A percentile compares a stretch with the other conserved stretches of the same genome.
Conservation (phyloP, 106 monocot species). For the Narthecium ossifragum region DNA sequence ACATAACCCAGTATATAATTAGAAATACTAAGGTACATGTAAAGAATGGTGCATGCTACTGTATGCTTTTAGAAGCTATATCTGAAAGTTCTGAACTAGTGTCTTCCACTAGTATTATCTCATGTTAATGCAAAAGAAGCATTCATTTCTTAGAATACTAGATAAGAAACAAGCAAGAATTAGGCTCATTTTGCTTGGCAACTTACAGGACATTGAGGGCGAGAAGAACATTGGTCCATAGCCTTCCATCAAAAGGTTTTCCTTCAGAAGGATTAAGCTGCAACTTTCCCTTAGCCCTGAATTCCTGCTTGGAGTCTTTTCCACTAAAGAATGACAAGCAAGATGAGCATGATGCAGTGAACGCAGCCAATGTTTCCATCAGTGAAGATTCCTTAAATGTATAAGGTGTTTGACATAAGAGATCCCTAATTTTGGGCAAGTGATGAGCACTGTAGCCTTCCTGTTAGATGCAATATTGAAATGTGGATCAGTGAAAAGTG, state of each 20-base stretch:
- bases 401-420: constrained; percentile 10
- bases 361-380: constrained; percentile 16
- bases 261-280: constrained; percentile 17
- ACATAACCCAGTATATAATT: too few species aligned
- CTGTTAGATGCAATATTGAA: constrained; percentile 2
- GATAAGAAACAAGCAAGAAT: too few species aligned
- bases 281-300: constrained; percentile 10
- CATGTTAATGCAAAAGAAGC: too few species aligned
- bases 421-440: constrained; percentile 11
- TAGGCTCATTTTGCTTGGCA: too few species aligned
- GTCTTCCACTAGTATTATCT: too few species aligned
- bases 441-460: constrained; percentile 11
- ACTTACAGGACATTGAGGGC: constrained; percentile 61
- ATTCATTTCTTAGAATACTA: too few species aligned
- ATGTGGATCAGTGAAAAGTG: constrained; percentile 1
- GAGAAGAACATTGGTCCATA: constrained; percentile 64
- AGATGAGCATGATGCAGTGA: constrained; percentile 26
- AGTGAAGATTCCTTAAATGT: constrained; percentile 11
- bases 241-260: constrained; percentile 26
- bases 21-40: too few species aligned
- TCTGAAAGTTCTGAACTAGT: too few species aligned
- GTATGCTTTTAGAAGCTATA: too few species aligned
- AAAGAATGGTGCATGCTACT: too few species aligned
- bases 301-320: constrained; percentile 13
- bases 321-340: constrained; percentile 39